Evolutionary conservation across 2,329 filamentous ascomycete genomes (phyloP), one percentile per base, ranked within the genome.

Genomic region (Cordyceps pruinosa): DNA sequence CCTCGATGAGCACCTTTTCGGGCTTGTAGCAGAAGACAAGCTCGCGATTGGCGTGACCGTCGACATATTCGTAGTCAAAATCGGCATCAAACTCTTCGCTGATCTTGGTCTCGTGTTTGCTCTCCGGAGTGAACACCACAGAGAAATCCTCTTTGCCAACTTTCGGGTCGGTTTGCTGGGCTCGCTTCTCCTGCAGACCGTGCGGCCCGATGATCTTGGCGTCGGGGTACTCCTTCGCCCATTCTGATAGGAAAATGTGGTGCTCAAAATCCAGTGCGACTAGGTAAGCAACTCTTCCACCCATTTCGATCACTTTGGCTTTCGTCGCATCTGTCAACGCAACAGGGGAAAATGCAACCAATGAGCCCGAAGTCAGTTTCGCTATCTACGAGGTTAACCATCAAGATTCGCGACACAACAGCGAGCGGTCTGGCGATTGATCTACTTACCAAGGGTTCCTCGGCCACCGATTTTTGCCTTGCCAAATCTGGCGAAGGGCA

Each of bases 311-410:
- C 52, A 89, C 76, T 69, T 87, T 85, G 63, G 77, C 70, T 60
- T 80, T 84, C 39, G 91, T 85, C 58, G 87, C 84, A 3, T 86
- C 80, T 3, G 92, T 97, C 57, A 97, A 81, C 15, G 87, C 88
- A 21, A 94, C 89, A 19, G 94, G 94, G 1, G 91, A 96, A 81
- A 97, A 97, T 70, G 97, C 86, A 63, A 90, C 89, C 41, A 97
- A 83, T 46, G 82, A 77, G 57, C 91, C 91, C 10, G 85, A 86
- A 58, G 84, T 81, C 64, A 99, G 83, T 64, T 86, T 88, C 59
- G 96, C 90, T 90, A 25, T 45, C 30, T 3, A 15, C n/a, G 45
- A 15, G 19, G 23, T 55, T 47, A 55, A 32, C 25, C 23, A 26
- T 2, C 7, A 6, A 39, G 4, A 8, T 2, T 6, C 34, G 28